Evolutionary conservation across 192 early-diverging fungal genomes (phyloP).

Genomic region (Geosiphon pyriformis): DNA sequence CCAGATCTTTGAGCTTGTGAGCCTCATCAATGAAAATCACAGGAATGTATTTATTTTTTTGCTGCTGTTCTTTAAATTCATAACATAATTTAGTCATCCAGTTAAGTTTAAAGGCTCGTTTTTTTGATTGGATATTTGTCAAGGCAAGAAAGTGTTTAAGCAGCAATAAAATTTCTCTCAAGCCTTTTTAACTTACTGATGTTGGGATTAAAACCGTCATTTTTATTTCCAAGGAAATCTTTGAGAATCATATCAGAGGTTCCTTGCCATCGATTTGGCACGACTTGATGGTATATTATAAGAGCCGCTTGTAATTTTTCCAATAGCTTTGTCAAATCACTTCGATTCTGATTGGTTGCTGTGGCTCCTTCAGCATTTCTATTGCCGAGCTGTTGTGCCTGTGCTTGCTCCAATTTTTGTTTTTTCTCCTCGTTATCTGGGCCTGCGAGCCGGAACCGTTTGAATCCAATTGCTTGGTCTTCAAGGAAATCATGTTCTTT

Average conservation of each 20-base stretch:
- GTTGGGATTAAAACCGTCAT: too few species aligned
- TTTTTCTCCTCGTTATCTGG: conserved; percentile 1
- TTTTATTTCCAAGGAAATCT: too few species aligned
- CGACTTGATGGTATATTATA: background rate
- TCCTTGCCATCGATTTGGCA: background rate
- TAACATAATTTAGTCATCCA: too few species aligned
- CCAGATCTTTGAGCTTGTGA: conserved; percentile 2
- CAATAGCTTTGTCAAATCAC: background rate
- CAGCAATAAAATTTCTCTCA: too few species aligned
- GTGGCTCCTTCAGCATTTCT: too few species aligned
- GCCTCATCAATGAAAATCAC: background rate
- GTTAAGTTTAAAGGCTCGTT: too few species aligned
- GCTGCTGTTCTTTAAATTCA: background rate
- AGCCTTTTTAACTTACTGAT: too few species aligned
- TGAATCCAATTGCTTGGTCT: background rate
- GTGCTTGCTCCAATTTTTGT: background rate
- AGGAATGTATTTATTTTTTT: conserved; percentile 6
- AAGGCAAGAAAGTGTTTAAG: too few species aligned
- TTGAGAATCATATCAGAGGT: too few species aligned
- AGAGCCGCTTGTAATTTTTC: background rate
- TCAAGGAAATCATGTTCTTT: too few species aligned
- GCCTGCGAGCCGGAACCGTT: background rate
- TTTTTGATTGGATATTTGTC: too few species aligned
- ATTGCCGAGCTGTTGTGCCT: background rate
- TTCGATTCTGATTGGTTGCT: background rate